Evolutionary conservation across 2,329 filamentous ascomycete species (phyloP).

Genomic region (Cladosporium sp.): DNA sequence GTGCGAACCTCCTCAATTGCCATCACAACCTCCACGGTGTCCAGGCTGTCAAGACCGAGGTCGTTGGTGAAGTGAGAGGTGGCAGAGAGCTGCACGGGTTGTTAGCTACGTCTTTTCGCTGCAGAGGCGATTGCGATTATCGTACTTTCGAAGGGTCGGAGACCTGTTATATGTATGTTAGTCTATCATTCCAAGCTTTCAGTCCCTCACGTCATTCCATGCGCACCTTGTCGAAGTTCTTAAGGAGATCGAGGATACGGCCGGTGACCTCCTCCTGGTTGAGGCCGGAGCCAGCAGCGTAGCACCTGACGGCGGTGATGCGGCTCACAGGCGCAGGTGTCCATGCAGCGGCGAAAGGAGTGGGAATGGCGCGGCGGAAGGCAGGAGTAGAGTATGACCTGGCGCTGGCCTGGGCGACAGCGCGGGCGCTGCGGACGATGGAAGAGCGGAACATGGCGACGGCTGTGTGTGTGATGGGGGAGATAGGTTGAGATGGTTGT

Average conservation of each 20-base stretch:
- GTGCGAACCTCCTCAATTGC: slow-evolving; percentile 87
- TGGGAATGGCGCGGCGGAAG: slow-evolving; percentile 59
- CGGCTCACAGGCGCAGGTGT: slow-evolving; percentile 63
- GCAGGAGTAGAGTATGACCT: slow-evolving; percentile 49
- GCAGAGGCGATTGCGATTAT: neutral
- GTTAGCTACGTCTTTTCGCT: slow-evolving; percentile 31
- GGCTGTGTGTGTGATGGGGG: slow-evolving; percentile 19
- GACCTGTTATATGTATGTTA: slow-evolving; percentile 55
- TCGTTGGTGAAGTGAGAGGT: slow-evolving; percentile 94
- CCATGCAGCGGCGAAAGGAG: slow-evolving; percentile 61
- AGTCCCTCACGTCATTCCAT: slow-evolving; percentile 15
- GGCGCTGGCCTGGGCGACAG: slow-evolving; percentile 45
- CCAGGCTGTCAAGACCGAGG: slow-evolving; percentile 93
- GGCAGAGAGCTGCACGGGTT: slow-evolving; percentile 68
- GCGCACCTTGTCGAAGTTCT: slow-evolving; percentile 94
- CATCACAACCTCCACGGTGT: slow-evolving; percentile 99
- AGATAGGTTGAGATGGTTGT: slow-evolving; percentile 12
- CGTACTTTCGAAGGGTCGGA: slow-evolving; percentile 60
- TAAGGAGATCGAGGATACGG: slow-evolving; percentile 86
- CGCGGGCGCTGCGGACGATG: slow-evolving; percentile 74
- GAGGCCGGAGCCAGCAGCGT: slow-evolving; percentile 79
- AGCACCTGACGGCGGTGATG: slow-evolving; percentile 75
- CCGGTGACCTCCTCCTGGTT: slow-evolving; percentile 84
- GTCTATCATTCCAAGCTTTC: slow-evolving; percentile 6
- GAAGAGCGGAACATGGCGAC: slow-evolving; percentile 85